Evolutionary conservation across 164 flowering plant species (phyloP).

Genomic region (Amborella trichopoda): DNA sequence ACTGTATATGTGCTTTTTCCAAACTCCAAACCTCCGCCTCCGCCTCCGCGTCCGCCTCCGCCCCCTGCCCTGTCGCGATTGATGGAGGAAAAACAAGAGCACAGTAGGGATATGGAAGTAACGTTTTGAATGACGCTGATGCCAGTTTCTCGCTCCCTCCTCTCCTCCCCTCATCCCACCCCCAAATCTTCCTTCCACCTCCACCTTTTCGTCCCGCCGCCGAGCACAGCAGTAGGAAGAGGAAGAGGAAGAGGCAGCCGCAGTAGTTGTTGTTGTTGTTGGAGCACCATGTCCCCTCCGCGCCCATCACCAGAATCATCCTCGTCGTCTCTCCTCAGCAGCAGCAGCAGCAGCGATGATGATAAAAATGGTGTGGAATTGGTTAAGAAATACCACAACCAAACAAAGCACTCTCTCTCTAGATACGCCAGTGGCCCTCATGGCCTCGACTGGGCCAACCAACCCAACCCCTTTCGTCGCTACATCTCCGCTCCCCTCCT

Average conservation of each 20-base stretch:
- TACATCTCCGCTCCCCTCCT: constrained; percentile 50
- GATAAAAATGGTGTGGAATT: constrained; percentile 16
- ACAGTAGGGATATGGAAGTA: no score
- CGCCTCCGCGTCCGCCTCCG: no score
- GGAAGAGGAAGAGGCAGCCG: no score
- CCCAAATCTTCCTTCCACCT: no score
- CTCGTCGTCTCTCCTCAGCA: background rate
- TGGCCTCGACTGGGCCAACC: constrained; percentile 96
- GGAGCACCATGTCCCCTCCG: background rate
- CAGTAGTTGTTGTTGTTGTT: background rate
- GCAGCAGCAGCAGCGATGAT: constrained; percentile 4
- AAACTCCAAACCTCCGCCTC: no score
- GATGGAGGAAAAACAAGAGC: no score
- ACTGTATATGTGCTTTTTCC: no score
- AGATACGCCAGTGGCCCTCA: constrained; percentile 76
- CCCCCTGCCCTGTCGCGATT: no score
- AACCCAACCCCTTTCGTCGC: constrained; percentile 92
- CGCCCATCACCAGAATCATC: background rate
- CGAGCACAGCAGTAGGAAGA: background rate
- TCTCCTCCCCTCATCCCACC: no score
- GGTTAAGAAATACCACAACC: constrained; percentile 68
- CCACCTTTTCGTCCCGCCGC: background rate
- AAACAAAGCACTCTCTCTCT: constrained; percentile 71
- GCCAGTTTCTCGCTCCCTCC: no score
- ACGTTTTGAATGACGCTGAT: no score